Base-by-base conservation (phyloP, 2,329 filamentous ascomycete genomes). In the Colletotrichum plurivorum region DNA sequence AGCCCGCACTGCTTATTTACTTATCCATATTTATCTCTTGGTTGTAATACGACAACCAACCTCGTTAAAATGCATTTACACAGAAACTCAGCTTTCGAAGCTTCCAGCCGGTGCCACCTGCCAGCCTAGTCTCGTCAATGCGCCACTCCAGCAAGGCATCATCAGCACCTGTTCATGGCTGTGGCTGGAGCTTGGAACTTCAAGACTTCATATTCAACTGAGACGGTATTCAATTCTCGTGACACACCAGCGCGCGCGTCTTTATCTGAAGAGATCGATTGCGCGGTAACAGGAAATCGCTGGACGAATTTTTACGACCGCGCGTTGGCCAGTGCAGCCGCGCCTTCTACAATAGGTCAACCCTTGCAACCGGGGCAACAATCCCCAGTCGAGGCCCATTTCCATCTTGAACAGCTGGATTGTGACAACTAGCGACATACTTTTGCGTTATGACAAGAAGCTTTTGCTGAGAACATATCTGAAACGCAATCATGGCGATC, bases 401-500 rank as follows among this genome's bases (percentile, higher is more conserved):
- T 36, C 31, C 60, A 41, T 43, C 22, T 22, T 53, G 48, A 49
- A 45, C 18, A 13, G 36, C 52, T 53, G 53, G 25, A 54, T 27
- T 25, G 66, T 69, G 61, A 63, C 51, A 41, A 55, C 54, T 36
- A 56, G 43, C n/a, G 61, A 15, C 27, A 36, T 8, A 36, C 49
- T 16, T 16, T 15, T 22, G 41, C 57, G 43, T 22, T 45, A 59
- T 65, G 62, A 36, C 36, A 18, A 31, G 57, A 51, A 20, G 49
- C 9, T 15, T 9, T 31, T 51, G 31, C 51, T 67, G 45, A 66
- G 16, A 20, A 54, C 10, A 16, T 20, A 10, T 18, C n/a, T n/a
- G 53, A 56, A 31, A 36, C 43, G 27, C 43, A 51, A 41, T 53
- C 12, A 91, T 92, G 89, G 82, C 87, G 31, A 79, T 86, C 71